Evolutionary conservation across 805 yeast genomes (phyloP), one percentile per base, ranked within the genome.

Genomic region (Sugiyamaella qingdaonensis): DNA sequence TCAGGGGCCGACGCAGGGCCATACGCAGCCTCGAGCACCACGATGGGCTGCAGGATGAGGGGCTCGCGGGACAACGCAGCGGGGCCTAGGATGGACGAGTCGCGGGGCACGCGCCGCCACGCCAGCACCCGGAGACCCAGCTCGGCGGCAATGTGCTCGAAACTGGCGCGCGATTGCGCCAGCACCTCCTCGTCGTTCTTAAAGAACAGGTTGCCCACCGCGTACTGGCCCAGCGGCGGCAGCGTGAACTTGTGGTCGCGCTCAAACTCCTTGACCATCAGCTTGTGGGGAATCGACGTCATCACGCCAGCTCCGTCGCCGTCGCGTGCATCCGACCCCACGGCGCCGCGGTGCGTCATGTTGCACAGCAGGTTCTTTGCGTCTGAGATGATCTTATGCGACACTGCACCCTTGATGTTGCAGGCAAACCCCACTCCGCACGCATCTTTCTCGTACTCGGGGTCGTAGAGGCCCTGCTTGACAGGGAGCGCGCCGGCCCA

Each of bases 301-400:
- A 92, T 82, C 57, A 92, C 89, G 70, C 99, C 99, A 27, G 99
- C 99, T 72, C 99, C 99, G 68, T 92, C 99, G 72, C 99, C 99
- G 69, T 92, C 97, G 64, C 90, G 82, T 19, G 97, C 95, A 66
- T 91, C 96, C 1, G 89, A 78, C 55, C 96, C 95, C 56, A 91
- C 97, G 39, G 98, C 98, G 68, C 99, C 99, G 74, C 99, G 83
- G 72, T 92, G 99, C 57, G 97, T 88, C 99, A 92, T 94, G 74
- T 94, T 92, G 75, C 98, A 91, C 52, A 92, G 81, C 64, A 92
- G 75, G 67, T 80, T 82, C 60, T 59, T 77, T 41, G 96, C 96
- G 73, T 94, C 98, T 41, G 95, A 83, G 55, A 92, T 90, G 62
- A 92, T 89, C 68, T 91, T 90, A 75, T 94, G 99, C 51, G 95